These are phyloP conservation scores for Breynia disticha DNA, from an alignment of 441 rosid species.

Conservation along the genomic window DNA sequence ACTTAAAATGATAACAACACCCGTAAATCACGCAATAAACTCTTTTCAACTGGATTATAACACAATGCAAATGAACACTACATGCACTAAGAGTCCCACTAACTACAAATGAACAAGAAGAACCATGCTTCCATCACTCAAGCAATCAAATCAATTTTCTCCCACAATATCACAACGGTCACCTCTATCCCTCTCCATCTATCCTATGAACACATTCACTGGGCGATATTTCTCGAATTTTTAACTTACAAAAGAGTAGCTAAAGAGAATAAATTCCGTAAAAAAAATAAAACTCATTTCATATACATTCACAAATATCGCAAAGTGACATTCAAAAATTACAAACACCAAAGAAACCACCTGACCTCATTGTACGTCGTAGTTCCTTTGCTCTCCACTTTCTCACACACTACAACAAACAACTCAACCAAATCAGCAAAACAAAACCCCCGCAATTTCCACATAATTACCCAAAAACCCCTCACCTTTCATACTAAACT, in stretches of 20 bases:
- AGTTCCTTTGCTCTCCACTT: constrained; percentile 98
- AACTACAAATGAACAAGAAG: no score
- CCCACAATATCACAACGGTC: no score
- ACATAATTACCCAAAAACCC: constrained; percentile 1
- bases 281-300: not conserved
- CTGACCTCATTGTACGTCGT: constrained; percentile 98
- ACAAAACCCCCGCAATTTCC: not conserved
- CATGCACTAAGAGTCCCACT: no score
- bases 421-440: not conserved
- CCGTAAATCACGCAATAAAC: not conserved
- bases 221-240: no score
- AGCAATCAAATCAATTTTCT: no score
- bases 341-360: constrained; percentile 23
- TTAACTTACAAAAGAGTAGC: no score
- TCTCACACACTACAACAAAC: constrained; percentile 71
- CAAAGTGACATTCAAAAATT: constrained; percentile 7
- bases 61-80: no score
- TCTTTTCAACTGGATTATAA: no score
- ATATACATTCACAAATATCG: not conserved
- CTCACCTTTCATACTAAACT: constrained; percentile 94
- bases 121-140: no score
- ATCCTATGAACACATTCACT: no score
- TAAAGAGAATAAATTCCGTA: not conserved
- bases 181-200: no score
- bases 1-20: not conserved